These are phyloP conservation scores for Fusarium sp. DNA, from an alignment of 2,329 filamentous ascomycete genomes.

Conservation along the genomic window DNA sequence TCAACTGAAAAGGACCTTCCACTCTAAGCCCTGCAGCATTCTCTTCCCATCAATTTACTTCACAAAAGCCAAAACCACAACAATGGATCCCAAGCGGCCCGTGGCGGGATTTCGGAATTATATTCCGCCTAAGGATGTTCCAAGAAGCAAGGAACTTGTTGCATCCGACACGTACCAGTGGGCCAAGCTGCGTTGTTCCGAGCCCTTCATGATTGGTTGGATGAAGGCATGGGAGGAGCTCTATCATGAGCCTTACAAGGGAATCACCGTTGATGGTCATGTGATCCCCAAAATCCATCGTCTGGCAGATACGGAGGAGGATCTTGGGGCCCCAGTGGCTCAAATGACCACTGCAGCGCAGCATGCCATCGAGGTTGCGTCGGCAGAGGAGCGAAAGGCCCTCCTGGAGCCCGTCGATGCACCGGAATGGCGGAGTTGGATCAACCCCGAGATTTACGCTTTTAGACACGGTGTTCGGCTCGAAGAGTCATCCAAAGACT, in stretches of 20 bases:
- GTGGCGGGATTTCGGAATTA: conserved; percentile 24
- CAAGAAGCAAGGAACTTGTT: conserved; percentile 22
- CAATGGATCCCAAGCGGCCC: neutral
- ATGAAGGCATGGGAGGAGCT: conserved; percentile 25
- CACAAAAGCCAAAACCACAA: neutral
- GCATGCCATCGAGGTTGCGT: conserved; percentile 5
- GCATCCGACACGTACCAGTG: conserved; percentile 27
- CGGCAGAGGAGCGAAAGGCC: conserved; percentile 55
- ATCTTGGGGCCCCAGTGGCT: conserved; percentile 10
- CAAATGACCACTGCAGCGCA: conserved; percentile 2
- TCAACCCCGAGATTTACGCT: conserved; percentile 78
- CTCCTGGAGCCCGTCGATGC: conserved; percentile 72
- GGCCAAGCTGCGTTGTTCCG: conserved; percentile 21
- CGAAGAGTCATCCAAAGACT: conserved; percentile 63
- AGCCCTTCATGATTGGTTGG: conserved; percentile 33
- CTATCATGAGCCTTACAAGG: conserved; percentile 16
- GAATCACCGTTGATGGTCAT: conserved; percentile 21
- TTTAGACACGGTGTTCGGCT: conserved; percentile 75
- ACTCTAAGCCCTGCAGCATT: neutral
- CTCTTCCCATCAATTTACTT: neutral
- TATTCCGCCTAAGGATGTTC: conserved; percentile 13
- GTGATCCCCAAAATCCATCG: conserved; percentile 3
- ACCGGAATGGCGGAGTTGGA: conserved; percentile 75
- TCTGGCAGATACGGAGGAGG: conserved; percentile 13
- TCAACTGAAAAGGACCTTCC: neutral